Evolutionary conservation across 1,139 yeast species (phyloP).

Genomic region (Debaryomyces sp.): DNA sequence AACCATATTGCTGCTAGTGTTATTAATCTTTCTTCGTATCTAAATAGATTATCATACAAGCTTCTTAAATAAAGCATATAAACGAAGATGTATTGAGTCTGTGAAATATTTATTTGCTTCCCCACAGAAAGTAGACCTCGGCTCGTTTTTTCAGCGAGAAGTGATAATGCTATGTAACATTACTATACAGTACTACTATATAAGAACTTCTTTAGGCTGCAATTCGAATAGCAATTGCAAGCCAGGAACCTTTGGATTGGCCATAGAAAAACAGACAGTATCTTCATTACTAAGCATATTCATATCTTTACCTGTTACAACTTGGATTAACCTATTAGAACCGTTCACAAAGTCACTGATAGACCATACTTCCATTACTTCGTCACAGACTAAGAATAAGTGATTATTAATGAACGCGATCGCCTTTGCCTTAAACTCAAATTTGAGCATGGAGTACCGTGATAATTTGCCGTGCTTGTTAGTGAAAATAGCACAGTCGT

Average conservation of each 20-base stretch:
- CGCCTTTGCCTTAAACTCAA: slow-evolving; percentile 62
- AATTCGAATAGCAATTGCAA: slow-evolving; percentile 55
- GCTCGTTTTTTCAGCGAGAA: neutral
- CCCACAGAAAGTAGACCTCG: slow-evolving; percentile 10
- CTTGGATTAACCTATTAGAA: slow-evolving; percentile 63
- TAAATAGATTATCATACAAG: neutral
- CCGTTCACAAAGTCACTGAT: slow-evolving; percentile 55
- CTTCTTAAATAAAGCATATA: neutral
- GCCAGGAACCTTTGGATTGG: slow-evolving; percentile 70
- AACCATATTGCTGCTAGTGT: slow-evolving; percentile 30
- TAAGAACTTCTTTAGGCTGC: slow-evolving; percentile 3
- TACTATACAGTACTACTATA: neutral
- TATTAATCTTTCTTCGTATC: neutral
- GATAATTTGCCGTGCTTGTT: slow-evolving; percentile 68
- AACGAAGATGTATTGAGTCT: neutral
- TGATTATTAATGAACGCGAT: slow-evolving; percentile 61
- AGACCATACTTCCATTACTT: slow-evolving; percentile 70
- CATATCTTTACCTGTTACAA: slow-evolving; percentile 71
- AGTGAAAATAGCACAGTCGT: slow-evolving; percentile 70
- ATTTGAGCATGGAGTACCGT: slow-evolving; percentile 57
- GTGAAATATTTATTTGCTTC: slow-evolving; percentile 1
- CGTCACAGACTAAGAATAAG: slow-evolving; percentile 65
- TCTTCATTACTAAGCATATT: slow-evolving; percentile 46
- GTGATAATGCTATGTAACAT: neutral
- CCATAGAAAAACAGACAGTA: slow-evolving; percentile 55